phyloP scores from a whole-genome alignment of 2,329 filamentous ascomycete species.

The Simplicillium aogashimaense region DNA sequence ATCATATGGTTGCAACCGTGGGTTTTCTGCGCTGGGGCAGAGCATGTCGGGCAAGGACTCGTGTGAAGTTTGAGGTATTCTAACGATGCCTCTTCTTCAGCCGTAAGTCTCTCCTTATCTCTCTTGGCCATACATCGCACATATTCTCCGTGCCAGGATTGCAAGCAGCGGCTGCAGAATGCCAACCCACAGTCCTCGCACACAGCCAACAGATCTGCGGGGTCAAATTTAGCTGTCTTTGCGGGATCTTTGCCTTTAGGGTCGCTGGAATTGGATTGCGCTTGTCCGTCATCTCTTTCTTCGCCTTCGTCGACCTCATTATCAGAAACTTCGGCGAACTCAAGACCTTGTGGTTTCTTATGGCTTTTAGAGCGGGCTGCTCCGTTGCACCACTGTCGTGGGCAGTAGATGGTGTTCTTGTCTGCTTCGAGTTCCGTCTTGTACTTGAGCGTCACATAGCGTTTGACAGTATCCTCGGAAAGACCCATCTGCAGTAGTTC shows the following conservation, averaged over 20 bases:
- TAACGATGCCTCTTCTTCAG: constrained; percentile 76
- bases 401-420: constrained; percentile 87
- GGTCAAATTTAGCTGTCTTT: constrained; percentile 23
- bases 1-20: constrained; percentile 97
- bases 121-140: constrained; percentile 57
- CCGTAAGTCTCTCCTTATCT: constrained; percentile 60
- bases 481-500: constrained; percentile 74
- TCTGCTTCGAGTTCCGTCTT: constrained; percentile 89
- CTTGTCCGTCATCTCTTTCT: constrained; percentile 17
- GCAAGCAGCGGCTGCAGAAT: constrained; percentile 62
- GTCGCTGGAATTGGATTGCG: constrained; percentile 1
- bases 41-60: constrained; percentile 82
- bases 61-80: constrained; percentile 77
- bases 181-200: constrained; percentile 86
- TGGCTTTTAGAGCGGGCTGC: constrained; percentile 69
- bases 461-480: constrained; percentile 61
- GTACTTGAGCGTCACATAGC: constrained; percentile 83
- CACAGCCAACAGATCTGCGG: constrained; percentile 61
- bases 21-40: constrained; percentile 76
- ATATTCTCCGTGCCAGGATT: constrained; percentile 91
- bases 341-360: constrained; percentile 58
- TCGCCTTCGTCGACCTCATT: constrained; percentile 40
- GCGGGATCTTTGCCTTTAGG: constrained; percentile 12
- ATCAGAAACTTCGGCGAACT: constrained; percentile 47
- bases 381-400: constrained; percentile 84